Conservation (phyloP, 805 yeast genomes). For the Metschnikowia vanudenii region DNA sequence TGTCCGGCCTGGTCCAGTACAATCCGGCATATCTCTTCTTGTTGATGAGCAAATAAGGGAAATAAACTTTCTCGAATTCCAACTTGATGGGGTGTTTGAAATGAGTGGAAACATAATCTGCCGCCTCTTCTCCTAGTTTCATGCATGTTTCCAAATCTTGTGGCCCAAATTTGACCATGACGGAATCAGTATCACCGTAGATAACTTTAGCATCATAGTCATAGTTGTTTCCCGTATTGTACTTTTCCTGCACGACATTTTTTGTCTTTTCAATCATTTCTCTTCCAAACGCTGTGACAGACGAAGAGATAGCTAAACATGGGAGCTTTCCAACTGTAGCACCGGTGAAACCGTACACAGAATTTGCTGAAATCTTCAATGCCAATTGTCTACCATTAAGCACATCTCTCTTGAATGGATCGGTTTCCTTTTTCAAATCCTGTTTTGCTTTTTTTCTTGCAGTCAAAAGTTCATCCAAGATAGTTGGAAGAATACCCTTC, state of each 20-base stretch:
- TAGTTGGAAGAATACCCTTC: slow-evolving; percentile 88
- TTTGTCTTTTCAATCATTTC: slow-evolving; percentile 94
- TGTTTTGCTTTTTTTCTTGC: slow-evolving; percentile 94
- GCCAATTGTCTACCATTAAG: slow-evolving; percentile 97
- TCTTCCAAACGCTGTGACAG: slow-evolving; percentile 94
- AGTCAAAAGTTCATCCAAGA: slow-evolving; percentile 78
- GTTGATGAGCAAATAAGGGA: slow-evolving; percentile 89
- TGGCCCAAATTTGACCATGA: slow-evolving; percentile 95
- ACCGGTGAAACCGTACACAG: slow-evolving; percentile 98
- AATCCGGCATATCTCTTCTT: slow-evolving; percentile 97
- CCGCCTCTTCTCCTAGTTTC: slow-evolving; percentile 93
- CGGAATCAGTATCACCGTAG: slow-evolving; percentile 99
- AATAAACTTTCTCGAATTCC: slow-evolving; percentile 95
- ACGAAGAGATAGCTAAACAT: slow-evolving; percentile 92
- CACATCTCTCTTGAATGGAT: slow-evolving; percentile 90
- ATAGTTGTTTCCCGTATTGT: slow-evolving; percentile 78
- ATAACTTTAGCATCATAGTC: slow-evolving; percentile 85
- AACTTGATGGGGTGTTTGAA: slow-evolving; percentile 87
- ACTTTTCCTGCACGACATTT: slow-evolving; percentile 75
- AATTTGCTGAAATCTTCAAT: slow-evolving; percentile 92
- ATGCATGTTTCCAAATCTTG: slow-evolving; percentile 78
- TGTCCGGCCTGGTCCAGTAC: slow-evolving; percentile 92
- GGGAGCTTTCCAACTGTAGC: slow-evolving; percentile 98
- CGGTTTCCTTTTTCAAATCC: slow-evolving; percentile 88
- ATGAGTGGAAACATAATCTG: slow-evolving; percentile 73